Base-by-base conservation (phyloP, 2,329 filamentous ascomycete genomes). In the Monosporascus sp. region DNA sequence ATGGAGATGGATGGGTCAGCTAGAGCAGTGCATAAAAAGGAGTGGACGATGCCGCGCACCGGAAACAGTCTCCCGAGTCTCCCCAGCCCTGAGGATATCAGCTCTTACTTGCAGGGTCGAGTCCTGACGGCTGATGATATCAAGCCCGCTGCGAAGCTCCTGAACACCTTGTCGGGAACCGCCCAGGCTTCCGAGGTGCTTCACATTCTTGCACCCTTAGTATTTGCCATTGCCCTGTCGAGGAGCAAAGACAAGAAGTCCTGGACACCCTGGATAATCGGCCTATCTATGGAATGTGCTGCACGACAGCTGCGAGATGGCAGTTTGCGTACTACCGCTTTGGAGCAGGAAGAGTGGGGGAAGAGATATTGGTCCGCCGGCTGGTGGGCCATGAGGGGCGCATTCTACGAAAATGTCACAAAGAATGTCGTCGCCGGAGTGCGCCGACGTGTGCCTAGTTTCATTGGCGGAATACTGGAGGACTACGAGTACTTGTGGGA, bases 401-500 rank as follows among this genome's bases (percentile, higher is more conserved):
- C 92, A 2, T 96, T 96, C 63, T 99, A 99, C 71, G 90, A 97
- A 71, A 90, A 91, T 63, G 79, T 97, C 55, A 96, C 90, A 47
- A 89, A 89, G 71, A 82, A 83, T 5, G 71, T 93, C 15, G 85
- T 93, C 7, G 76, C 77, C 31, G 87, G 85, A 63, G 80, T 96
- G 59, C 85, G 84, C 60, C 87, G 86, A 65, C 85, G 88, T 50
- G 78, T 96, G 70, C 82, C 95, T 47, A 85, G 88, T 59, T 82
- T 99, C 67, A 78, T 96, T 24, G 88, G 86, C 8, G 90, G 89
- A 53, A 87, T 99, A 46, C 72, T 97, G 57, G 91, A 97, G 68
- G 94, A 99, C 69, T 99, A 99, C 68, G 90, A 96, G 71, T 97
- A 95, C 69, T 77, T 99, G 34, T 99, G 94, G 94, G 91, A 97